phyloP scores from a whole-genome alignment of 495 filamentous ascomycete genomes.

The Echria macrotheca region DNA sequence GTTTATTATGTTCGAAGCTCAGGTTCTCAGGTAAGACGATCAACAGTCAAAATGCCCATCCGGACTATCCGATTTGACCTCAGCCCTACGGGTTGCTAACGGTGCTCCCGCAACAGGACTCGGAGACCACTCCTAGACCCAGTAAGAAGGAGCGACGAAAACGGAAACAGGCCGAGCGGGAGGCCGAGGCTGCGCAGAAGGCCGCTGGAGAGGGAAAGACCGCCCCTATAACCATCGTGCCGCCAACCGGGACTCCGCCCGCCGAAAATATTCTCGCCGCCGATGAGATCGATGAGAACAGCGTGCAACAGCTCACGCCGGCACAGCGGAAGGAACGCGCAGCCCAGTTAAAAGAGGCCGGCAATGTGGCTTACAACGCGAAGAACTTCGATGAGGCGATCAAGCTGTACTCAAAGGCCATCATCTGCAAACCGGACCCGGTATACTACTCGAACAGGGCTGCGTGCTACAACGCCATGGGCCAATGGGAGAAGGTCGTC shows the following conservation, averaged over 20 bases:
- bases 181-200: constrained; percentile 45
- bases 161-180: constrained; percentile 66
- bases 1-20: constrained; percentile 75
- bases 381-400: constrained; percentile 92
- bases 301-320: constrained; percentile 61
- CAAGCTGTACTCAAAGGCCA: constrained; percentile 88
- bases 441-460: constrained; percentile 99
- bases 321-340: constrained; percentile 79
- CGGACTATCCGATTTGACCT: too few relatives aligned
- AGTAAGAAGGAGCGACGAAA: constrained; percentile 56
- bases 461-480: constrained; percentile 90
- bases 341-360: constrained; percentile 84
- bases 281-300: constrained; percentile 76
- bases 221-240: constrained; percentile 28
- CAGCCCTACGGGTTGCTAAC: too few relatives aligned
- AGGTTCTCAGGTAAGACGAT: constrained; percentile 25
- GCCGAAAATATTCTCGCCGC: constrained; percentile 62
- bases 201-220: constrained; percentile 18
- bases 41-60: not conserved
- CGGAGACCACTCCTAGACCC: constrained; percentile 31
- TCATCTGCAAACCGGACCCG: constrained; percentile 93
- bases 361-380: constrained; percentile 90
- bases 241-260: constrained; percentile 28
- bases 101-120: not conserved
- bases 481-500: constrained; percentile 90